Percentiles rank a stretch among this genome's conserved stretches.
These are phyloP conservation scores for Arctostaphylos glauca DNA, from an alignment of 148 eudicot genomes.

Conservation along the genomic window DNA sequence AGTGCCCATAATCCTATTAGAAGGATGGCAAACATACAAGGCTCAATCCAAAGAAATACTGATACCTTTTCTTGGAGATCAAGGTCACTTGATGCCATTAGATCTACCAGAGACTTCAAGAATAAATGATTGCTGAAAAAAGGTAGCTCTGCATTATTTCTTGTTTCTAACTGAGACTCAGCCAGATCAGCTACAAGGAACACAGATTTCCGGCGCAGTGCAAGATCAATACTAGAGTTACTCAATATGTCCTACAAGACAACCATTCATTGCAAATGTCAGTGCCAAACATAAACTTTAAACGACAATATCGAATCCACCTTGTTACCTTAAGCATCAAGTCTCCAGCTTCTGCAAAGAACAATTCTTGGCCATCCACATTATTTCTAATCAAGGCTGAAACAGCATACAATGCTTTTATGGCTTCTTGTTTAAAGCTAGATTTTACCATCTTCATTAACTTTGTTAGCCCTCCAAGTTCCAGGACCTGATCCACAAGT, in stretches of 20 bases:
- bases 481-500: conserved; percentile 48
- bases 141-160: conserved; percentile 41
- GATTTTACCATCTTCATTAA: conserved; percentile 74
- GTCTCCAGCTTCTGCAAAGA: conserved; percentile 73
- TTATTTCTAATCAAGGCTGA: conserved; percentile 88
- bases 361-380: conserved; percentile 52
- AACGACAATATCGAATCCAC: not conserved
- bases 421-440: conserved; percentile 66
- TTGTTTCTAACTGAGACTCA: conserved; percentile 46
- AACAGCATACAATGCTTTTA: conserved; percentile 79
- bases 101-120: conserved; percentile 67
- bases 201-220: conserved; percentile 65
- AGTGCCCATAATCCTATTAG: not conserved
- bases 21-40: not conserved
- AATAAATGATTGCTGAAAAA: conserved; percentile 58
- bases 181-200: conserved; percentile 76
- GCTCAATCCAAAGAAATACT: conserved; percentile 29
- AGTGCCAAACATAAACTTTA: not conserved
- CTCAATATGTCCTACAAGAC: conserved; percentile 70
- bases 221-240: conserved; percentile 63
- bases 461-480: conserved; percentile 53
- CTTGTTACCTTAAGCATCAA: conserved; percentile 74
- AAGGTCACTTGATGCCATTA: conserved; percentile 58
- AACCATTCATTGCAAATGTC: conserved; percentile 20
- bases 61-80: conserved; percentile 94